phyloP scores from a whole-genome alignment of 2,329 filamentous ascomycete species.

The Aspergillus unguis region DNA sequence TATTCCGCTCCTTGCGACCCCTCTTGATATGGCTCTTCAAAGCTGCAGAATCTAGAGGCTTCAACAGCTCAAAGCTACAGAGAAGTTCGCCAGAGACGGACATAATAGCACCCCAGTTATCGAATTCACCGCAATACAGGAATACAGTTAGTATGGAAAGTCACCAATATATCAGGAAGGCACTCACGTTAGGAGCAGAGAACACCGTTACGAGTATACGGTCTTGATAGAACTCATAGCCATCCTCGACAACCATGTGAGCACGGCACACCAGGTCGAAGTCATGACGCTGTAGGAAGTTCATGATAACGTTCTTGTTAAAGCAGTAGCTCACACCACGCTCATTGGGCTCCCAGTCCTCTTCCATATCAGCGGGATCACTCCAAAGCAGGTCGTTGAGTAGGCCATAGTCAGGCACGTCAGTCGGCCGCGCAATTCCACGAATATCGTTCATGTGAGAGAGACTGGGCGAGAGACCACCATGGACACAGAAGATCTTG shows the following conservation, averaged over 20 bases:
- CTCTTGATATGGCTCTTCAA: constrained; percentile 99
- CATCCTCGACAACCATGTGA: constrained; percentile 99
- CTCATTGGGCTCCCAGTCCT: constrained; percentile 97
- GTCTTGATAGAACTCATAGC: constrained; percentile 98
- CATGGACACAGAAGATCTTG: constrained; percentile 97
- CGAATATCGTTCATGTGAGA: constrained; percentile 98
- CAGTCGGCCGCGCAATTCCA: constrained; percentile 89
- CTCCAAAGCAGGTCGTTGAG: constrained; percentile 96
- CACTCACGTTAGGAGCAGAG: constrained; percentile 88
- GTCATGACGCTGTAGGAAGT: constrained; percentile 90
- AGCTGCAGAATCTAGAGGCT: constrained; percentile 91
- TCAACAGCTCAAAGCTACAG: constrained; percentile 95
- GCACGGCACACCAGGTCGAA: constrained; percentile 96
- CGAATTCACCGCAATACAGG: constrained; percentile 98
- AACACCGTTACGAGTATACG: constrained; percentile 94
- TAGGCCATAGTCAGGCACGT: constrained; percentile 94
- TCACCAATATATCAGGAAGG: not conserved
- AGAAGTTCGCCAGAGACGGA: constrained; percentile 89
- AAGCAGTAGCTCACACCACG: constrained; percentile 97
- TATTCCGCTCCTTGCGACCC: constrained; percentile 88
- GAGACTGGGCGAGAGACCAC: constrained; percentile 85
- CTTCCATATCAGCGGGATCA: constrained; percentile 95
- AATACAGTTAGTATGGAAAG: constrained; percentile 22
- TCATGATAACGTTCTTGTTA: constrained; percentile 95
- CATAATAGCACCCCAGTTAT: constrained; percentile 99